Conservation (phyloP, 176 grass and related monocot species). For the Avena eriantha region DNA sequence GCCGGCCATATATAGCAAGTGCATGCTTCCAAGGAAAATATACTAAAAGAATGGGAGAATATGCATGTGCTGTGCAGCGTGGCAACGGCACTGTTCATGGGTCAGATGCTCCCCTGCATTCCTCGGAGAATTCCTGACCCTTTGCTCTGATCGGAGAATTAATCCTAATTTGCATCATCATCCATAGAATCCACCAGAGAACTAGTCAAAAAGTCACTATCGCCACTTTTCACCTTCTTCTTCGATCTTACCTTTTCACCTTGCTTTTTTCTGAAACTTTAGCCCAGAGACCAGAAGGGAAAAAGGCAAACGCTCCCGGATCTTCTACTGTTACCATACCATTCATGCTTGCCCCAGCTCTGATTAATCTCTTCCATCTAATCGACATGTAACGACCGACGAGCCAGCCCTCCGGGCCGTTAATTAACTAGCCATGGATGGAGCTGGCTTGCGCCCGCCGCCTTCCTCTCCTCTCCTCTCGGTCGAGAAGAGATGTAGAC, state of each 20-base stretch:
- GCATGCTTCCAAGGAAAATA: conserved; percentile 3
- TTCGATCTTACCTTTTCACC: not conserved
- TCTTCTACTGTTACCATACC: not conserved
- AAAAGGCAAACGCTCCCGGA: not conserved
- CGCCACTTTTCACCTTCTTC: no score
- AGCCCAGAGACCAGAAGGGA: not conserved
- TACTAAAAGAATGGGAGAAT: not conserved
- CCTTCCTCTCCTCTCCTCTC: not conserved
- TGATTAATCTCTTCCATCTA: not conserved
- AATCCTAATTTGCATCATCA: not conserved
- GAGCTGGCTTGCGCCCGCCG: conserved; percentile 1
- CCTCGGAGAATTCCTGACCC: not conserved
- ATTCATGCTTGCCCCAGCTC: not conserved
- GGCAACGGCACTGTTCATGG: not conserved
- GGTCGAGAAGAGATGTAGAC: not conserved
- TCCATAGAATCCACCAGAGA: no score
- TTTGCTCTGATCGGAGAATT: no score
- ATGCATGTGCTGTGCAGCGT: conserved; percentile 25
- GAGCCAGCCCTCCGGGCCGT: conserved; percentile 20
- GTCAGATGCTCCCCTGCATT: not conserved
- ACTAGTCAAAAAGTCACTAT: no score
- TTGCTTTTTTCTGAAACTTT: not conserved
- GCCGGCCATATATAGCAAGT: not conserved
- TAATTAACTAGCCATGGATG: not conserved
- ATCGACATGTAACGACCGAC: not conserved